Base-by-base conservation (phyloP, 2,329 filamentous ascomycete genomes). In the Fonsecaea monophora region DNA sequence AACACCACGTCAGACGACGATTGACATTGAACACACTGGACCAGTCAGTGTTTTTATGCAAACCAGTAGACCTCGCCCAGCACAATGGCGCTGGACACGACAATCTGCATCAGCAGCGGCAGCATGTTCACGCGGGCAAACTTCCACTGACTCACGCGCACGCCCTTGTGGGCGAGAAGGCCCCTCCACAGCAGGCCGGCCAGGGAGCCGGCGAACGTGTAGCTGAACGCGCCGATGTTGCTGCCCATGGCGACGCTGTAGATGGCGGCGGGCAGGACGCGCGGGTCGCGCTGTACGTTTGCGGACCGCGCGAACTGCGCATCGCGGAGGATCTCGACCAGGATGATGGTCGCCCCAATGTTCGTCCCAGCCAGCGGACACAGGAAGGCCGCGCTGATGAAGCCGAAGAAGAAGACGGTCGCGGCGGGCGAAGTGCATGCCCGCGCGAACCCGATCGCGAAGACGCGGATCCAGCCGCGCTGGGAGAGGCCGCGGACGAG, bases 261-360 rank as follows among this genome's bases (percentile, higher is more conserved):
- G 6, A 73, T 67, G 1, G 70, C 68, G 6, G 60, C 70, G 32
- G 54, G 42, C 38, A 73, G 35, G 25, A 73, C 63, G 18, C 66
- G 58, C 18, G 30, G 60, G 21, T 72, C 70, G 2, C 55, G 60
- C 30, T 56, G 56, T 7, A 70, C 65, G 34, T 68, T 54, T 18
- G 50, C 32, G 8, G 67, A 66, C 25, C 63, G 50, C 15, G 65
- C 60, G 53, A 73, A 73, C 13, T 63, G 66, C 8, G 67, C 58
- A 57, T 71, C 57, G 37, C 71, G 70, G 45, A 73, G 61, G 45
- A 73, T 72, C 56, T 73, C 71, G n/a, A 73, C 71, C n/a, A 73
- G 66, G 60, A 73, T 71, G 61, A 73, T 73, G 10, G 71, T 73
- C 25, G 71, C 71, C n/a, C 71, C 71, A 53, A 73, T 73, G 37